A percentile compares a stretch with the other conserved stretches of the same genome.
These are phyloP conservation scores for Trichoderma cornu-damae DNA, from an alignment of 2,329 filamentous ascomycete genomes.

Conservation along the genomic window DNA sequence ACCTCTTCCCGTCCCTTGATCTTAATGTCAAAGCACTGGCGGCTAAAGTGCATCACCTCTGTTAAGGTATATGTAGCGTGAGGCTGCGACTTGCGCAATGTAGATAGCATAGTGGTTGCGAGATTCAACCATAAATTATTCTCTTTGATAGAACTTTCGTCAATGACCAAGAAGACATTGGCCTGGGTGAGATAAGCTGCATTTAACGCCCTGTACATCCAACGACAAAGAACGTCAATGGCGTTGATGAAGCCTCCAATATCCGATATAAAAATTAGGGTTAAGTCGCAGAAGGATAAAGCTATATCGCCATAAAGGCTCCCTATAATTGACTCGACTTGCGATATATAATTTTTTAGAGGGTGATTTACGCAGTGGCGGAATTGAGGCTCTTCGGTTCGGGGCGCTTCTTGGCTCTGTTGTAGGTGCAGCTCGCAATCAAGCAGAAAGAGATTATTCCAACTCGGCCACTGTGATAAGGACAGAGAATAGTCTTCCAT, in stretches of 20 bases:
- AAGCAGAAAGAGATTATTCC: background rate
- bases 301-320: background rate
- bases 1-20: background rate
- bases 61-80: no score
- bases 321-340: background rate
- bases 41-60: background rate
- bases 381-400: background rate
- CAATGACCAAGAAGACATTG: background rate
- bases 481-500: background rate
- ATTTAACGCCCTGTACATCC: background rate
- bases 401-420: background rate
- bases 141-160: background rate
- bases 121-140: background rate
- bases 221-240: background rate
- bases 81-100: background rate
- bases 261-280: background rate
- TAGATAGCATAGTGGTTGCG: background rate
- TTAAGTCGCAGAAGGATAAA: background rate
- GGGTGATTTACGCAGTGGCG: background rate
- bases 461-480: background rate
- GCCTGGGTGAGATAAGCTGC: background rate
- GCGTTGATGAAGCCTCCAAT: background rate
- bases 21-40: background rate
- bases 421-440: constrained; percentile 7
- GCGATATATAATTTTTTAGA: background rate